Conservation (phyloP, 2,329 filamentous ascomycete species). For the Ceratocystiopsis minuta region DNA sequence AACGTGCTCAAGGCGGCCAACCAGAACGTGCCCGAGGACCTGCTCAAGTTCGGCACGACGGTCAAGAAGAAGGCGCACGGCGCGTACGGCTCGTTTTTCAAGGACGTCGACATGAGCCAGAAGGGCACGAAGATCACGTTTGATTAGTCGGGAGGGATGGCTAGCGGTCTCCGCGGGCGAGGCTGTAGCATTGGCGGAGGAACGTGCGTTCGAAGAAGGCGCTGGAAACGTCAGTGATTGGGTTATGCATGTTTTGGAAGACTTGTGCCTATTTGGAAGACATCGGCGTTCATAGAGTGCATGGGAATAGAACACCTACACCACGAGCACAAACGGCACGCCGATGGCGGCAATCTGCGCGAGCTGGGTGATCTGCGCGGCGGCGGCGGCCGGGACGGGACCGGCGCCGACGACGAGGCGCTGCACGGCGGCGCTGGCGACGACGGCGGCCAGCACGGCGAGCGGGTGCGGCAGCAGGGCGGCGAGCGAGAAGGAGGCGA, state of each 20-base stretch:
- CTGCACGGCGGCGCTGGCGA: constrained; percentile 24
- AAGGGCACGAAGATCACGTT: constrained; percentile 86
- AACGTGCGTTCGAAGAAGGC: constrained; percentile 35
- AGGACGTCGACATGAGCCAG: constrained; percentile 69
- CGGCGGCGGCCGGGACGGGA: constrained; percentile 14
- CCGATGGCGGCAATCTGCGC: constrained; percentile 31
- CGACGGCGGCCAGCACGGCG: constrained; percentile 25
- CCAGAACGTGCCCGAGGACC: constrained; percentile 73
- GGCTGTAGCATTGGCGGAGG: constrained; percentile 28
- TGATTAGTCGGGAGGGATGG: constrained; percentile 29
- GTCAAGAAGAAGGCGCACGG: constrained; percentile 98
- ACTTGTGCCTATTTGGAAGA: too few relatives aligned
- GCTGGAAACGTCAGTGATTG: constrained; percentile 18
- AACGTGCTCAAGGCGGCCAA: constrained; percentile 90
- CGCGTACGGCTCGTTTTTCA: constrained; percentile 89
- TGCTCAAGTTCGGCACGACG: constrained; percentile 91
- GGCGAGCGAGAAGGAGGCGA: constrained; percentile 17
- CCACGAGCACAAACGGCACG: constrained; percentile 30
- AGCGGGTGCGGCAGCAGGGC: constrained; percentile 26
- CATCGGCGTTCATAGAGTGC: not conserved
- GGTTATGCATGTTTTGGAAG: not conserved
- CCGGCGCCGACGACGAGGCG: constrained; percentile 9
- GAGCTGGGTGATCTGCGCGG: constrained; percentile 21
- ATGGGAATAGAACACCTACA: constrained; percentile 34
- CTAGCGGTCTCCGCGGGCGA: constrained; percentile 4